These are phyloP conservation scores for Anthoceros angustus DNA, from an alignment of 225 moss, liverwort and hornwort genomes.

Conservation along the genomic window DNA sequence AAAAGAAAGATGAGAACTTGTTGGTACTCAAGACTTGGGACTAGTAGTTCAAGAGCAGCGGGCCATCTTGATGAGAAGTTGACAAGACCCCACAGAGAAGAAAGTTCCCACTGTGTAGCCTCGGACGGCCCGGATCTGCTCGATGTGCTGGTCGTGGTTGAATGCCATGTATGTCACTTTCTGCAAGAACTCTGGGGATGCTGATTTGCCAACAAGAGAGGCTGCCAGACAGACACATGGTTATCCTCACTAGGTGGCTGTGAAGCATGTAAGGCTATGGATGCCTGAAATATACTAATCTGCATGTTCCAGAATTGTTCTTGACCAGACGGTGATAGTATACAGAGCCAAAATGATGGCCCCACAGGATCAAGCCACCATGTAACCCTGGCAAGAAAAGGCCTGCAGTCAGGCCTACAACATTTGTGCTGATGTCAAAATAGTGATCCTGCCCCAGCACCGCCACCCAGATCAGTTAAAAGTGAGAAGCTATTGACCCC, in stretches of 20 bases:
- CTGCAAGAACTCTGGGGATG: slow-evolving; percentile 36
- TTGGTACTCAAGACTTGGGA: too few species aligned
- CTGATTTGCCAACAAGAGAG: slow-evolving; percentile 48
- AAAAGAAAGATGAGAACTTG: too few species aligned
- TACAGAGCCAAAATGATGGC: slow-evolving; percentile 45
- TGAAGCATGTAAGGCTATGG: neutral
- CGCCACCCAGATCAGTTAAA: too few species aligned
- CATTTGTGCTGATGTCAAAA: neutral
- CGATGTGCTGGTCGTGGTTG: slow-evolving; percentile 43
- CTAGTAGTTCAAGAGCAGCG: neutral
- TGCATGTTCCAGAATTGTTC: slow-evolving; percentile 53
- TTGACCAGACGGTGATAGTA: slow-evolving; percentile 51
- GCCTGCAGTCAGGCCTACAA: neutral
- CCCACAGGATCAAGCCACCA: slow-evolving; percentile 27
- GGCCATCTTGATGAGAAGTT: neutral
- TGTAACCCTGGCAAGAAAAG: neutral
- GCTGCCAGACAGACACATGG: slow-evolving; percentile 7
- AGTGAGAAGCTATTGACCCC: too few species aligned
- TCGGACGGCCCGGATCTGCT: slow-evolving; percentile 44
- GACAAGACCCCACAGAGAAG: slow-evolving; percentile 47
- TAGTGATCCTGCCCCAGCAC: neutral
- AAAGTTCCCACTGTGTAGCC: slow-evolving; percentile 43
- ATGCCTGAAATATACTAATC: slow-evolving; percentile 14
- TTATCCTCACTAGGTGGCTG: neutral
- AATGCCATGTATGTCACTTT: slow-evolving; percentile 54